Conservation (phyloP, 768 basidiomycete genomes). For the Dioszegia hungarica region DNA sequence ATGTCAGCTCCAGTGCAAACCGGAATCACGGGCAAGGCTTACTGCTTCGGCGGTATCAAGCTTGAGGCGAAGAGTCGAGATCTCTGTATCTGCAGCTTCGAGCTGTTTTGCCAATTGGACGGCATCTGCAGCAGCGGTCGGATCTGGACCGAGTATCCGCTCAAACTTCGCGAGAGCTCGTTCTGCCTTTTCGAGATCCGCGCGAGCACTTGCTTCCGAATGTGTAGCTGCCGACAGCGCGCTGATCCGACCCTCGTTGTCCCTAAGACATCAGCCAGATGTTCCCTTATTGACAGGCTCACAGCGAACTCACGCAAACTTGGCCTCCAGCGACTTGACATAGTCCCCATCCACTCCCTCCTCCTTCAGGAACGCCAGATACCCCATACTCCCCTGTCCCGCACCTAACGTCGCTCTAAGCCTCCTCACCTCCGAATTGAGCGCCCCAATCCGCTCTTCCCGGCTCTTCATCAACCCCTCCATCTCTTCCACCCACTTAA, state of each 20-base stretch:
- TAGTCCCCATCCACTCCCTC: constrained; percentile 50
- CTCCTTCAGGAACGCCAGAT: constrained; percentile 66
- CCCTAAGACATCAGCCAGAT: constrained; percentile 6
- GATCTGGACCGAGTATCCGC: constrained; percentile 57
- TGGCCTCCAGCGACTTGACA: constrained; percentile 57
- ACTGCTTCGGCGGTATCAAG: constrained; percentile 65
- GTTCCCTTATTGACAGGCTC: neutral
- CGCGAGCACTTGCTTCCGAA: constrained; percentile 1
- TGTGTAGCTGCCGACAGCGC: constrained; percentile 14
- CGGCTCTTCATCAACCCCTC: constrained; percentile 60
- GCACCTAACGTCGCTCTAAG: constrained; percentile 75
- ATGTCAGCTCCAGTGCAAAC: neutral
- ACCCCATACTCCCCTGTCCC: constrained; percentile 62
- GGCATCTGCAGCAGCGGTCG: constrained; percentile 57
- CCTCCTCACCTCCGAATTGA: constrained; percentile 68
- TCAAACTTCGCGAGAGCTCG: constrained; percentile 54
- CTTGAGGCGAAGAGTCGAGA: constrained; percentile 60
- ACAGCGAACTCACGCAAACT: constrained; percentile 23
- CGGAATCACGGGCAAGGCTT: constrained; percentile 18
- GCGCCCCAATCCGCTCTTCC: constrained; percentile 66
- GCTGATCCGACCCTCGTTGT: constrained; percentile 3
- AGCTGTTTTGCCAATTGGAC: constrained; percentile 57
- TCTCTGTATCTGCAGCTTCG: constrained; percentile 63
- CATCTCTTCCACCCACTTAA: constrained; percentile 61
- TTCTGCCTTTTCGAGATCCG: constrained; percentile 18